These are phyloP conservation scores for Sphagnum tenellum DNA, from an alignment of 225 moss, liverwort and hornwort species.

Conservation along the genomic window DNA sequence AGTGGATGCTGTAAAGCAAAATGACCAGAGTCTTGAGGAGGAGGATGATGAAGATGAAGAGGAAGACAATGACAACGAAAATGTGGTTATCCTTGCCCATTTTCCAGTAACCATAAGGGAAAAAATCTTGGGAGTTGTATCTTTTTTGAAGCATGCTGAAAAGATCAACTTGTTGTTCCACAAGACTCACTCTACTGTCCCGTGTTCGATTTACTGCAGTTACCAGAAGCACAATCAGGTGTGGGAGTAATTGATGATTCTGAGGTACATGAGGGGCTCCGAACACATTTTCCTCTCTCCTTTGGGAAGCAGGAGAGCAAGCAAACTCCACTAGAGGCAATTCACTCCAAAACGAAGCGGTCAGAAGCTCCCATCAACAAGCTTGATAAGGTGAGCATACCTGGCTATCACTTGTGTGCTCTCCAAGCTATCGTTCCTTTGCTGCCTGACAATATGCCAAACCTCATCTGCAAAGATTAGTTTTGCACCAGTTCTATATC, in stretches of 20 bases:
- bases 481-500: no score
- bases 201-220: conserved; percentile 19
- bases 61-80: not conserved
- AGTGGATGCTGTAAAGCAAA: not conserved
- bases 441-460: no score
- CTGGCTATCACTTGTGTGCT: no score
- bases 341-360: conserved; percentile 66
- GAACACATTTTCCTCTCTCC: conserved; percentile 71
- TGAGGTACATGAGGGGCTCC: conserved; percentile 68
- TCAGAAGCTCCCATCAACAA: conserved; percentile 1
- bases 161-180: not conserved
- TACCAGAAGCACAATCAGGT: conserved; percentile 30
- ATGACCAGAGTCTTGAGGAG: not conserved
- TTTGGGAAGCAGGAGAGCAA: conserved; percentile 77
- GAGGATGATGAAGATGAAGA: conserved; percentile 9
- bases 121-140: not conserved
- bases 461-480: no score
- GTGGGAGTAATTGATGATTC: conserved; percentile 63
- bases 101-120: no score
- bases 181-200: not conserved
- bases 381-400: no score
- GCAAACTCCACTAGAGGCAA: conserved; percentile 41
- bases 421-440: no score
- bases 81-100: not conserved
- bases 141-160: not conserved